These are phyloP conservation scores for Mortierella antarctica DNA, from an alignment of 192 early-diverging fungal species.

Conservation along the genomic window DNA sequence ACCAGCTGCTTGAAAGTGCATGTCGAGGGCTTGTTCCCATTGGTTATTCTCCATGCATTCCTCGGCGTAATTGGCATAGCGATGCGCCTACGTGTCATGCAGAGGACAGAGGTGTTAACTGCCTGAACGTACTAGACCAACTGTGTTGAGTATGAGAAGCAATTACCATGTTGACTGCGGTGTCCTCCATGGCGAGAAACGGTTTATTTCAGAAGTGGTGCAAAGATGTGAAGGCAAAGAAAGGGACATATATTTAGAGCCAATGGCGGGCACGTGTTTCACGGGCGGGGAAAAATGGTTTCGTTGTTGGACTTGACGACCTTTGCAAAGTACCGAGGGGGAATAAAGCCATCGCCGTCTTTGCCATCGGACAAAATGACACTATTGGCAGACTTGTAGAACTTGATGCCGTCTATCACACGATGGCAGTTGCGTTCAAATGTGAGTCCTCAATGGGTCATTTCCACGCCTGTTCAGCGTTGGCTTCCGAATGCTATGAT, in stretches of 20 bases:
- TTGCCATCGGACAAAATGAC: constrained; percentile 84
- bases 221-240: background rate
- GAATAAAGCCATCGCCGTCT: constrained; percentile 74
- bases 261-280: too few species aligned
- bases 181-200: constrained; percentile 20
- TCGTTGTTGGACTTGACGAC: constrained; percentile 55
- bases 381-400: constrained; percentile 81
- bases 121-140: background rate
- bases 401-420: constrained; percentile 74
- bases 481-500: background rate
- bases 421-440: background rate
- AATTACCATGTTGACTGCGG: constrained; percentile 37
- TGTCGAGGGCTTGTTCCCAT: constrained; percentile 67
- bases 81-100: constrained; percentile 63
- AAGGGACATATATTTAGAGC: background rate
- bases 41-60: constrained; percentile 66
- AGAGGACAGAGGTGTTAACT: background rate
- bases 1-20: constrained; percentile 79
- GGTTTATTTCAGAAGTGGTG: background rate
- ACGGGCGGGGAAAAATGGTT: constrained; percentile 11
- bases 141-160: background rate
- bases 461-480: background rate
- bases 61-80: constrained; percentile 72
- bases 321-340: constrained; percentile 73
- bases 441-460: background rate